A percentile compares a stretch with the other conserved stretches of the same genome.
Conservation (phyloP, 2,329 filamentous ascomycete species). For the Cryoendolithus antarcticus region DNA sequence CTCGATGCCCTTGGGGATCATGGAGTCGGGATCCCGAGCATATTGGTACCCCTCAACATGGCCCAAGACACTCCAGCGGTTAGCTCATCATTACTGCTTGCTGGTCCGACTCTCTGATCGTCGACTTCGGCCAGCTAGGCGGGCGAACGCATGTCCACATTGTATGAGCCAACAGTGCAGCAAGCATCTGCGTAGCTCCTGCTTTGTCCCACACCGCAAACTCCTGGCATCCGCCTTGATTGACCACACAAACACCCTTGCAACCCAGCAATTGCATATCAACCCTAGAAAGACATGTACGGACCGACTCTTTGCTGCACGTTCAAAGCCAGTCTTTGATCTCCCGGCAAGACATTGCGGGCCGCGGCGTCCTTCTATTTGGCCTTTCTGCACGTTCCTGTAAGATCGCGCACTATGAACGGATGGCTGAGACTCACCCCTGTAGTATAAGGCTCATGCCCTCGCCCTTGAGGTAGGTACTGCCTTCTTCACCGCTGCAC, state of each 20-base stretch:
- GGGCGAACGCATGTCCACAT: too few species aligned
- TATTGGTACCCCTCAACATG: too few species aligned
- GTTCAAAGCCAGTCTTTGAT: conserved; percentile 1
- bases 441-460: conserved; percentile 15
- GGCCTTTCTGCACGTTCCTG: conserved; percentile 2
- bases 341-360: conserved; percentile 12
- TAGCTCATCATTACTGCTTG: too few species aligned
- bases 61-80: too few species aligned
- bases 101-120: too few species aligned
- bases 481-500: conserved; percentile 8
- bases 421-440: conserved; percentile 6
- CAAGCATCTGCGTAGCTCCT: conserved; percentile 4
- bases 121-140: too few species aligned
- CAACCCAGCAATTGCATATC: conserved; percentile 5
- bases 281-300: not conserved
- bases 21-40: too few species aligned
- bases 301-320: conserved; percentile 1
- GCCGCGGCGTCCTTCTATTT: conserved; percentile 9
- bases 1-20: too few species aligned
- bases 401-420: conserved; percentile 4
- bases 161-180: conserved; percentile 1
- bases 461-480: conserved; percentile 9
- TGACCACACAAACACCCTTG: conserved; percentile 10
- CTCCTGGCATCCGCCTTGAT: conserved; percentile 8
- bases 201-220: conserved; percentile 21